Percentiles rank a stretch among this genome's conserved stretches.
These are phyloP conservation scores for Aspergillus spinulosporus DNA, from an alignment of 2,329 filamentous ascomycete genomes.

Conservation along the genomic window DNA sequence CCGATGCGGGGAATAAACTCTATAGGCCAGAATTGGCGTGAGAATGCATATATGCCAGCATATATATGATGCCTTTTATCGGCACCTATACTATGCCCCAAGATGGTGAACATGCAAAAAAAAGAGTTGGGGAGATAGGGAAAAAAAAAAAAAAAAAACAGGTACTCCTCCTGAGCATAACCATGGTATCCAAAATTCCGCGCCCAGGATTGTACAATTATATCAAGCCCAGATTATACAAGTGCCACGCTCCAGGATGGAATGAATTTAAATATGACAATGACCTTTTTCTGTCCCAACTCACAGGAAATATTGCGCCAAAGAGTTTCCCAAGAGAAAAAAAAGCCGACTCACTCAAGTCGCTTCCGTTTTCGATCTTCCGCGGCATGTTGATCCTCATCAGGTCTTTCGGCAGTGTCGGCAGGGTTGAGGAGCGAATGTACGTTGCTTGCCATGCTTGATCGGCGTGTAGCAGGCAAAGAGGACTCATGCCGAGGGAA, in stretches of 20 bases:
- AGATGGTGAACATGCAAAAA: background rate
- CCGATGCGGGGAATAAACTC: conserved; percentile 21
- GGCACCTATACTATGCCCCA: conserved; percentile 5
- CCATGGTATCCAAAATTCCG: conserved; percentile 10
- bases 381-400: conserved; percentile 58
- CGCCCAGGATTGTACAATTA: conserved; percentile 18
- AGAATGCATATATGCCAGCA: conserved; percentile 8
- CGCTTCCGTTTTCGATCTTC: conserved; percentile 65
- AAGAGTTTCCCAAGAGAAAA: background rate
- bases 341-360: conserved; percentile 43
- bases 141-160: conserved; percentile 1
- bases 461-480: conserved; percentile 63
- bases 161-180: background rate
- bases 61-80: conserved; percentile 8
- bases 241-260: conserved; percentile 10
- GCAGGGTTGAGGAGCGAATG: conserved; percentile 68
- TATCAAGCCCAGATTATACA: conserved; percentile 11
- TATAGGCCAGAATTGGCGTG: background rate
- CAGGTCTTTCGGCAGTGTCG: conserved; percentile 65
- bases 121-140: background rate
- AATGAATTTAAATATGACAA: conserved; percentile 1
- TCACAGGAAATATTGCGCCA: background rate
- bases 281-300: conserved; percentile 4
- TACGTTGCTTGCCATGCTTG: conserved; percentile 71
- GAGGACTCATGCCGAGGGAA: conserved; percentile 44